Evolutionary conservation across 495 filamentous ascomycete genomes (phyloP), one percentile per base, ranked within the genome.

Genomic region (Sordaria brevicollis): DNA sequence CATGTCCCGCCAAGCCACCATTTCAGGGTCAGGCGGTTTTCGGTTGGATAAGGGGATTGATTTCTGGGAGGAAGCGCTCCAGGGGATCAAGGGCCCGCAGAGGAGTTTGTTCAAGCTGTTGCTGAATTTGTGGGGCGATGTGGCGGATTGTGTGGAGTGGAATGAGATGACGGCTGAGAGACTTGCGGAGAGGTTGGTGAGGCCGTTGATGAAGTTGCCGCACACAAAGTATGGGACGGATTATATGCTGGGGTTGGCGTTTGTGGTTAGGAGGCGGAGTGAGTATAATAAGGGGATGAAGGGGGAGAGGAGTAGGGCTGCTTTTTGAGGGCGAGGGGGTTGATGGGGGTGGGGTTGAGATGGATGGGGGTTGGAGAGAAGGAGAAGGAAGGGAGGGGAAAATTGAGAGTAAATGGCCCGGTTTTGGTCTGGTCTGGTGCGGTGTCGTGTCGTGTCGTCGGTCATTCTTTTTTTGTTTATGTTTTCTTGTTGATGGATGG

Each of bases 141-240:
- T 83, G 33, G 77, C 80, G 5, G 72, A 75, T 33, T 72, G 73
- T 0, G 75, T 76, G 17, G 76, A 80, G 7, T 66, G 35, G 66
- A 84, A 84, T 66, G 78, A 80, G 17, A 84, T 82, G 82, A 82
- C 80, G 33, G 82, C 82, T 6, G 82, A 84, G 71, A 71, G 78
- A 35, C 73, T 84, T 7, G 80, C 82, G 0, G 79, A 77, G 8
- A 71, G 77, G 9, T 70, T 81, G 5, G 71, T 84, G 72, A 77
- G 79, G 25, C 77, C 82, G 29, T 72, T 84, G 37, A 77, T 83
- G 80, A 80, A 82, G 17, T 49, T 74, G 10, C 70, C 77, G 5
- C 72, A 74, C 15, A 70, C 68, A 10, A 76, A 75, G 65, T 74
- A 78, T 29, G 76, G 76, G 31, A 79, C 80, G 0, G 81, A 83